A percentile compares a stretch with the other conserved stretches of the same genome.
Evolutionary conservation across 352 stramenopile genomes (phyloP).

Genomic region (Phytophthora sp.): DNA sequence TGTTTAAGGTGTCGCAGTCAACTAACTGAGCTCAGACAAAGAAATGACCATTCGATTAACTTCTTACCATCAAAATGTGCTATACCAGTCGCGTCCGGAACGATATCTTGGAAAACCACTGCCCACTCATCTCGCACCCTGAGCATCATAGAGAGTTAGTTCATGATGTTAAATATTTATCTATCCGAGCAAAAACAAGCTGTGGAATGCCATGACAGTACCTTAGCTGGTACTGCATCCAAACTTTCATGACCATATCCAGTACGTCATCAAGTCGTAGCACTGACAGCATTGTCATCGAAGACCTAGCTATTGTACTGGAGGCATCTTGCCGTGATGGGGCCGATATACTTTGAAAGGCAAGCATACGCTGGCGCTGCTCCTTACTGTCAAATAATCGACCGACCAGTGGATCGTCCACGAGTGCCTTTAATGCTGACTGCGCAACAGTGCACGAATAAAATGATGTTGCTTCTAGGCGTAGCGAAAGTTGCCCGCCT

Average conservation of each 20-base stretch:
- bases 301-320: slow-evolving; percentile 1
- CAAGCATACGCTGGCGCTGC: slow-evolving; percentile 50
- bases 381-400: slow-evolving; percentile 57
- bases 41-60: not conserved
- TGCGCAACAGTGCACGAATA: slow-evolving; percentile 52
- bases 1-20: slow-evolving; percentile 4
- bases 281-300: slow-evolving; percentile 18
- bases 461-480: slow-evolving; percentile 56
- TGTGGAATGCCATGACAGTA: slow-evolving; percentile 16
- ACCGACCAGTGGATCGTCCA: slow-evolving; percentile 52
- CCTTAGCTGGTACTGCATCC: slow-evolving; percentile 69
- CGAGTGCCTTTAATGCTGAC: slow-evolving; percentile 40
- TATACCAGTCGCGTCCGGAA: slow-evolving; percentile 66
- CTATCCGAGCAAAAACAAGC: not conserved
- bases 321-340: slow-evolving; percentile 14
- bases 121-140: slow-evolving; percentile 69
- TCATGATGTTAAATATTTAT: too few species aligned
- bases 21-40: not conserved
- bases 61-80: slow-evolving; percentile 65
- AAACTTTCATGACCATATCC: slow-evolving; percentile 72
- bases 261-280: slow-evolving; percentile 74
- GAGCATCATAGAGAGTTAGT: not conserved
- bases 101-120: slow-evolving; percentile 63
- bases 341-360: slow-evolving; percentile 22
- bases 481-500: slow-evolving; percentile 39